Evolutionary conservation across 176 grass and related monocot species (phyloP).

Genomic region (Phragmites australis): DNA sequence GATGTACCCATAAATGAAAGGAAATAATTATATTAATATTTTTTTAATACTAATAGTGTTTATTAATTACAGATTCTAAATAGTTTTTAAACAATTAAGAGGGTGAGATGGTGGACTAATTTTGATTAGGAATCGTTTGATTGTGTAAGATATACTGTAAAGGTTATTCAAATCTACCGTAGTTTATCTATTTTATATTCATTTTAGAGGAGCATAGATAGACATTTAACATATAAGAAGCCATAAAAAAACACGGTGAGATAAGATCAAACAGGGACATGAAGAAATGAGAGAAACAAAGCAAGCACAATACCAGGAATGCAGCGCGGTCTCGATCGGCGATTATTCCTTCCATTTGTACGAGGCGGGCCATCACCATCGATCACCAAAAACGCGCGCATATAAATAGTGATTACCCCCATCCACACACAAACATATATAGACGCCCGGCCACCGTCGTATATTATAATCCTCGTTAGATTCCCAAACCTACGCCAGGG

Average conservation of each 20-base stretch:
- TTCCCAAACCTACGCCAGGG: background rate
- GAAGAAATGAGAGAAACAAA: background rate
- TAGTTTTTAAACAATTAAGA: too few relatives aligned
- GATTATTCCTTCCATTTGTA: slow-evolving; percentile 51
- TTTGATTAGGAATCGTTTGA: too few relatives aligned
- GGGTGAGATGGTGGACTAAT: too few relatives aligned
- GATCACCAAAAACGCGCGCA: slow-evolving; percentile 10
- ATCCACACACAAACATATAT: slow-evolving; percentile 1
- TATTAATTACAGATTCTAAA: too few relatives aligned
- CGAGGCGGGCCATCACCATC: slow-evolving; percentile 53
- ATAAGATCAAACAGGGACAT: background rate
- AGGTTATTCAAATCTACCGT: too few relatives aligned
- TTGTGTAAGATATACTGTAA: too few relatives aligned
- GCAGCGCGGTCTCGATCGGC: slow-evolving; percentile 33
- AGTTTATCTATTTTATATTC: too few relatives aligned
- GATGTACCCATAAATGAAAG: too few relatives aligned
- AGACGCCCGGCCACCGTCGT: background rate
- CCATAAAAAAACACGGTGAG: background rate
- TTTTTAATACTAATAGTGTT: too few relatives aligned
- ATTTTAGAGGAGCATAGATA: too few relatives aligned
- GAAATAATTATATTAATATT: too few relatives aligned
- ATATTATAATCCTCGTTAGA: slow-evolving; percentile 32
- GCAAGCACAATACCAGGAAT: background rate
- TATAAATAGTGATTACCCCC: slow-evolving; percentile 35
- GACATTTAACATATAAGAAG: too few relatives aligned